Base-by-base conservation (phyloP, 306 rosid species). In the Spatholobus suberectus region DNA sequence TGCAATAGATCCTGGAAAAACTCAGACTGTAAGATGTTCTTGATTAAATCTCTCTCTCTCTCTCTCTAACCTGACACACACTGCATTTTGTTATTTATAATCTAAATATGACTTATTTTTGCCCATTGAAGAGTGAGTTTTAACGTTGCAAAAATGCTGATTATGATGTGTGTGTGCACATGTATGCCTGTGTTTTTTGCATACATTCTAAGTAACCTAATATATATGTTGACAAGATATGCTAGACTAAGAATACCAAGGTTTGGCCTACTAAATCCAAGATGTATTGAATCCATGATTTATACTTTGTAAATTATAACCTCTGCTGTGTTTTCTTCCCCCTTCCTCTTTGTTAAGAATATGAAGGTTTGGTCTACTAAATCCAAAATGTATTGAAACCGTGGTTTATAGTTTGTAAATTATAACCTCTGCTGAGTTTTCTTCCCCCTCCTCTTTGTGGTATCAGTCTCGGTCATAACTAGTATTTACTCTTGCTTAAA, bases 1-100 rank as follows among this genome's bases (percentile, higher is more conserved):
- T 83, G 92, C 87, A 78, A 75, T 87, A 85, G 94, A 88, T 73
- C 87, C 92, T 76, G 92, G 82, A 78, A 92, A 90, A 88, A 76
- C 97, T 90, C 91, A 73, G 46, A 83, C 89, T 82, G 99, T 96
- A 92, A 91, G 97, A 80, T 81, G 65, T 51, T 87, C 71, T 82
- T 52, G 49, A 61, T 47, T 35, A 18, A 68, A 10, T 61, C 57
- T 59, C 23, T 55, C 38, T 43, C 37, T 79, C 26, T 40, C 1
- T 15, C 80, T 23, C 79, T 18, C 8, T 13, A 20, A n/a, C 7
- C 35, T n/a, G 17, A 8, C 46, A 40, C 57, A 20, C 72, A 17
- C 46, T 5, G 0, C 8, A n/a, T n/a, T n/a, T n/a, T 1, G 29
- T n/a, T 52, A 63, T 40, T 24, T 37, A 41, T 57, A 77, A 58